Evolutionary conservation across 2,329 filamentous ascomycete genomes (phyloP).

Genomic region (Sphaerulina populicola): DNA sequence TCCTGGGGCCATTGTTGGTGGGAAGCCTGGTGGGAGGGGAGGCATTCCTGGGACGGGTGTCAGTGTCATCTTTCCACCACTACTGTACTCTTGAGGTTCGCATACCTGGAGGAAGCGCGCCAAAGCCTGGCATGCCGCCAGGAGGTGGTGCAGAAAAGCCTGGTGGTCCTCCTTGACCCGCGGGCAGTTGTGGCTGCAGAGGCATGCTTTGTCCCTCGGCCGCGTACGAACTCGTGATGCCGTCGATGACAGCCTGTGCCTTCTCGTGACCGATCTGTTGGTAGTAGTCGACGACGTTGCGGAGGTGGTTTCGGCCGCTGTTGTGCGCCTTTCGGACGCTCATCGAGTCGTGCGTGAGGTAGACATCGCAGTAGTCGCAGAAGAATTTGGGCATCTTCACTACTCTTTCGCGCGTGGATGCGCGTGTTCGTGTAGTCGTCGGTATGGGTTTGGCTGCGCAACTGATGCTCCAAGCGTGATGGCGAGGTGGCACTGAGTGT

Average conservation of each 20-base stretch:
- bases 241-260: conserved; percentile 96
- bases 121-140: conserved; percentile 30
- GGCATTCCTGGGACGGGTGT: conserved; percentile 16
- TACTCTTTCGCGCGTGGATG: not conserved
- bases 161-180: conserved; percentile 17
- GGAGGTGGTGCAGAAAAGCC: conserved; percentile 21
- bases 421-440: not conserved
- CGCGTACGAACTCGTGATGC: conserved; percentile 90
- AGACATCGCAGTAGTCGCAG: conserved; percentile 98
- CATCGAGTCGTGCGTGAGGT: conserved; percentile 99
- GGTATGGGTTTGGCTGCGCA: not conserved
- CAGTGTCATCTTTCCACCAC: not conserved
- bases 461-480: not conserved
- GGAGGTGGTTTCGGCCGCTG: conserved; percentile 87
- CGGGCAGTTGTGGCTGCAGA: conserved; percentile 48
- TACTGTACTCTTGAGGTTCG: not conserved
- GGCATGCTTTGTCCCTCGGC: conserved; percentile 84
- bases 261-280: conserved; percentile 99
- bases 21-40: conserved; percentile 23
- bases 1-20: conserved; percentile 19
- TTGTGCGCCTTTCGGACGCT: conserved; percentile 99
- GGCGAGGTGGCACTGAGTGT: not conserved
- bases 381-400: conserved; percentile 33
- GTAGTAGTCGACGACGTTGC: conserved; percentile 98
- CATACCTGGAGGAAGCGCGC: conserved; percentile 21